Conservation (phyloP, 768 basidiomycete genomes). For the Termitomyces sp. region DNA sequence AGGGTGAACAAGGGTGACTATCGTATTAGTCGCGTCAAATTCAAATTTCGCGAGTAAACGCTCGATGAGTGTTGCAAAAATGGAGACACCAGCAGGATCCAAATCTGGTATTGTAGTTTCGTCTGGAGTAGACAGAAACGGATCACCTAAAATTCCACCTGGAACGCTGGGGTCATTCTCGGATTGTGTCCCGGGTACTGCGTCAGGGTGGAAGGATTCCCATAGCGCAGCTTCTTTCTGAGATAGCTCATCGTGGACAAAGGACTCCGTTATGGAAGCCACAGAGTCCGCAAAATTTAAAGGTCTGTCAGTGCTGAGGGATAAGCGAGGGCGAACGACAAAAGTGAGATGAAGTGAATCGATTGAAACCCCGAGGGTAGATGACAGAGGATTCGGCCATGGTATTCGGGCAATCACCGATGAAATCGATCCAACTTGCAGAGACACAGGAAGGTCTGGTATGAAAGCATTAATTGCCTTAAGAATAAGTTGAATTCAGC, state of each 20-base stretch:
- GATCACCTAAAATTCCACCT: conserved; percentile 58
- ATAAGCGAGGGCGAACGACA: conserved; percentile 31
- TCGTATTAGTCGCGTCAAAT: conserved; percentile 65
- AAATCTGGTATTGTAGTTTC: conserved; percentile 35
- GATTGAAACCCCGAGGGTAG: conserved; percentile 64
- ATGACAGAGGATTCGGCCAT: conserved; percentile 79
- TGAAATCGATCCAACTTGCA: conserved; percentile 69
- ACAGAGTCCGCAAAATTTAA: conserved; percentile 68
- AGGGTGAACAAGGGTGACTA: conserved; percentile 64
- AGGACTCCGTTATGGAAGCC: conserved; percentile 66
- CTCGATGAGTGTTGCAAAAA: conserved; percentile 79
- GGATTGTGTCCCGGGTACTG: conserved; percentile 18
- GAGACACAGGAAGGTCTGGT: conserved; percentile 54
- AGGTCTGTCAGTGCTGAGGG: conserved; percentile 17
- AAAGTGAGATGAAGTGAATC: conserved; percentile 67
- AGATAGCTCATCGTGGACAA: conserved; percentile 79
- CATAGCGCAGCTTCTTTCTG: conserved; percentile 68
- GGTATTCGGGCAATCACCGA: conserved; percentile 76
- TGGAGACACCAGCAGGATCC: conserved; percentile 71
- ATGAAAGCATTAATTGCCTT: conserved; percentile 80
- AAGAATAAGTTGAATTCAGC: conserved; percentile 12
- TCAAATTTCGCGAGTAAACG: conserved; percentile 73
- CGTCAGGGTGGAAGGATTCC: conserved; percentile 56
- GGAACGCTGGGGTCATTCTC: conserved; percentile 47
- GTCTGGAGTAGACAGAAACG: conserved; percentile 36